These are phyloP conservation scores for Vaccinium myrtillus DNA, from an alignment of 148 eudicot genomes.

Conservation along the genomic window DNA sequence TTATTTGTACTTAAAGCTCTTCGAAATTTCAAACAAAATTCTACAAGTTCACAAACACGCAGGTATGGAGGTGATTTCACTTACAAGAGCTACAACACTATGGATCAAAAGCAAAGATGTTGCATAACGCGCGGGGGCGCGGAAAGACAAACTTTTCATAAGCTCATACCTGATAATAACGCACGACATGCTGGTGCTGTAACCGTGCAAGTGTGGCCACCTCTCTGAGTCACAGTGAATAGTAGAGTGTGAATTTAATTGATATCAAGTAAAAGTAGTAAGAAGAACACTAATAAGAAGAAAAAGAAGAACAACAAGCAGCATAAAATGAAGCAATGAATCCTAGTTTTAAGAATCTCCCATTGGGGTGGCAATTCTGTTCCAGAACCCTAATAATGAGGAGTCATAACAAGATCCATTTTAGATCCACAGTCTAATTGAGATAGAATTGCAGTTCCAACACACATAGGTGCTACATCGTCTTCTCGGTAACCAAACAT, in stretches of 20 bases:
- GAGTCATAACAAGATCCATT: neutral
- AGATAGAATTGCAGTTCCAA: neutral
- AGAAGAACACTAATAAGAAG: neutral
- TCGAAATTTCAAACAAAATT: neutral
- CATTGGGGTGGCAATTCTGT: neutral
- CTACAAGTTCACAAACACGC: neutral
- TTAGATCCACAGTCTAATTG: neutral
- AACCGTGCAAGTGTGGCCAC: slow-evolving; percentile 94
- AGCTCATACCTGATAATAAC: slow-evolving; percentile 81
- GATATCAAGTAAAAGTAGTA: neutral
- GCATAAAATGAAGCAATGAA: neutral
- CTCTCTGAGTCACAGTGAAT: slow-evolving; percentile 50
- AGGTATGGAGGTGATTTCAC: neutral
- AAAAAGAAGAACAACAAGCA: neutral
- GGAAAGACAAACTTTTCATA: slow-evolving; percentile 11
- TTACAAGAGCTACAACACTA: neutral
- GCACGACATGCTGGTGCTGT: slow-evolving; percentile 98
- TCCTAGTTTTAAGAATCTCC: neutral
- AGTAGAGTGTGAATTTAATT: neutral
- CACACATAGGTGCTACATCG: neutral
- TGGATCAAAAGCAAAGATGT: neutral
- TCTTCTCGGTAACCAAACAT: neutral
- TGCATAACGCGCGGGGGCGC: neutral
- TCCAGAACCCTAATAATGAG: neutral
- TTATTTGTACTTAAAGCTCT: neutral